Evolutionary conservation across 2,329 filamentous ascomycete genomes (phyloP), one percentile per base, ranked within the genome.

Genomic region (Claviceps sp.): DNA sequence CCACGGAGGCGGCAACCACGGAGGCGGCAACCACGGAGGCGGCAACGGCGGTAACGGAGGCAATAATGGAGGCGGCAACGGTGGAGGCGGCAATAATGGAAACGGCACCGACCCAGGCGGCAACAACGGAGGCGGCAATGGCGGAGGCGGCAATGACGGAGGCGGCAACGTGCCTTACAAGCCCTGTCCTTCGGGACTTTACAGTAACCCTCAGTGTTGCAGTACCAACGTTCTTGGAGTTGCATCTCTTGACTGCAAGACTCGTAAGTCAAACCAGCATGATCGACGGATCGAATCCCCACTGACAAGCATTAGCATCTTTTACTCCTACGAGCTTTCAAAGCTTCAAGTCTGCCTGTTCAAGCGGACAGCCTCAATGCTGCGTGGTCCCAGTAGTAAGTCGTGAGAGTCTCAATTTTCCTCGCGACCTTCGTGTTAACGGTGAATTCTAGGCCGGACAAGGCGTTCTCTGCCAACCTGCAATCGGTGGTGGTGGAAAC

Each of bases 161-260:
- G 46, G 34, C 34, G 44, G 44, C 4, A 46, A 34, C 26, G 26
- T 9, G 1, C 34, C 24, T 14, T 54, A 47, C 45, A 49, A 48
- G 30, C 41, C 46, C 7, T 54, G 52, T 36, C 45, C 52, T 43
- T 30, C 44, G 30, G 41, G 47, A 40, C 53, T 57, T 3, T 52
- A 53, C 45, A 48, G 47, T 52, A 53, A 50, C 46, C 38, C 53
- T 11, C 53, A 55, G 37, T 57, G 56, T 47, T 57, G 56, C 48
- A 11, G 13, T 20, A 30, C 47, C n/a, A n/a, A 48, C 13, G n/a
- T 56, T 34, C 53, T 57, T 3, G 56, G 56, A 13, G 22, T 57
- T 8, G 34, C 52, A 11, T 38, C 38, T 40, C 48, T 57, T 9
- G 53, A 51, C 48, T 57, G 56, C 50, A 8, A 49, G 6, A 43